A percentile compares a stretch with the other conserved stretches of the same genome.
Evolutionary conservation across 1,284 basidiomycete species (phyloP).

Genomic region (Fomitopsis schrenkii): DNA sequence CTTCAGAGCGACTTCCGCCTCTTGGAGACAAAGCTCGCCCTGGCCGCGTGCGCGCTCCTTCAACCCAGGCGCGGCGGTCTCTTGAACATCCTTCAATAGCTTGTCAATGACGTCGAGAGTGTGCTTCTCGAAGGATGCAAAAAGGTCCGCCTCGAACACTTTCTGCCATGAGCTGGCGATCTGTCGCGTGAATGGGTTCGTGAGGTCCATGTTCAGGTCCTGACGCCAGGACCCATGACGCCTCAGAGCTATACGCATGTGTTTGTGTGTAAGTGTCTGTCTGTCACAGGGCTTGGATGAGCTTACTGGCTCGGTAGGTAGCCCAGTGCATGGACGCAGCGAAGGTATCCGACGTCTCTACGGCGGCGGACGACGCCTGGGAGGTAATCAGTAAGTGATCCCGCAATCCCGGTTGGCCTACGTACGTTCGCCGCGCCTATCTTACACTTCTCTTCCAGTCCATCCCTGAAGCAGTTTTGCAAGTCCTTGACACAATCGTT

Average conservation of each 20-base stretch:
- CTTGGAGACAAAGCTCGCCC: constrained; percentile 46
- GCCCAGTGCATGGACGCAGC: constrained; percentile 54
- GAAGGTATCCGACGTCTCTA: constrained; percentile 46
- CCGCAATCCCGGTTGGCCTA: neutral
- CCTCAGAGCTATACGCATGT: constrained; percentile 37
- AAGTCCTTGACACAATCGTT: constrained; percentile 41
- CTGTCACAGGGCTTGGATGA: neutral
- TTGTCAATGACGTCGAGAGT: constrained; percentile 35
- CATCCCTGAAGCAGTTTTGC: constrained; percentile 46
- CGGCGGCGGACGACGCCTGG: constrained; percentile 45
- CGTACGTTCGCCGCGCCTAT: constrained; percentile 46
- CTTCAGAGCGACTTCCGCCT: constrained; percentile 44
- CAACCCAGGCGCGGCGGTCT: constrained; percentile 44
- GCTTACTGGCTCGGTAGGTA: constrained; percentile 52
- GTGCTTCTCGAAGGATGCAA: constrained; percentile 41
- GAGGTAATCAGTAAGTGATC: neutral
- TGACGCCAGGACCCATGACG: constrained; percentile 50
- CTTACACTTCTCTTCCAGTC: constrained; percentile 54
- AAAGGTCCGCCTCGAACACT: constrained; percentile 58
- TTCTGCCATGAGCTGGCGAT: constrained; percentile 57
- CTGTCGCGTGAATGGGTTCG: constrained; percentile 52
- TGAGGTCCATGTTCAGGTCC: constrained; percentile 57
- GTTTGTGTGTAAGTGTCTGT: neutral
- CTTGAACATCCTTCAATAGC: constrained; percentile 46
- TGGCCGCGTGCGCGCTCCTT: constrained; percentile 49